Evolutionary conservation across 495 filamentous ascomycete genomes (phyloP).

Genomic region (Hyaloscypha bicolor): DNA sequence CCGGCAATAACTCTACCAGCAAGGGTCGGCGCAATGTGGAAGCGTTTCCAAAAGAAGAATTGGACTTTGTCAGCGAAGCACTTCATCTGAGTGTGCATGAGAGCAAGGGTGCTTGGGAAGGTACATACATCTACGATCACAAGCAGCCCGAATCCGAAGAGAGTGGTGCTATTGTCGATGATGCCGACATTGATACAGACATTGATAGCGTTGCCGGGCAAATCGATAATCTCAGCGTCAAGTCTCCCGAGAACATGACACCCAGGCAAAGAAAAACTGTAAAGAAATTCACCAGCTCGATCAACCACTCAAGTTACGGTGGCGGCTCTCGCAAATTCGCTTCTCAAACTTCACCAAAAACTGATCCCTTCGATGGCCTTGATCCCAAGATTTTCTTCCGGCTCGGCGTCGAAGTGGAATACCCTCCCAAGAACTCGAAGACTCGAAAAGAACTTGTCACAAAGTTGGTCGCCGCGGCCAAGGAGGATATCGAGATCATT

Average conservation of each 20-base stretch:
- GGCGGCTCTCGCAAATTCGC: constrained; percentile 23
- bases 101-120: constrained; percentile 32
- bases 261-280: constrained; percentile 25
- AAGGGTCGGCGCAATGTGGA: constrained; percentile 16
- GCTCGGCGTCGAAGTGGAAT: constrained; percentile 25
- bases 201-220: not conserved
- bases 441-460: constrained; percentile 26
- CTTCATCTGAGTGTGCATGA: constrained; percentile 28
- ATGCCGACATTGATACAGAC: not conserved
- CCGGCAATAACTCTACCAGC: not conserved
- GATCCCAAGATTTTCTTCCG: constrained; percentile 32
- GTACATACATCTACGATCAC: constrained; percentile 24
- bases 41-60: constrained; percentile 23
- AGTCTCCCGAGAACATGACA: constrained; percentile 16
- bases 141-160: constrained; percentile 8
- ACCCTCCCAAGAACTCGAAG: constrained; percentile 16
- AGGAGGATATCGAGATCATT: constrained; percentile 29
- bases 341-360: not conserved
- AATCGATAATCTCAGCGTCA: constrained; percentile 4
- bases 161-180: not conserved
- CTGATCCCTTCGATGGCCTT: constrained; percentile 21
- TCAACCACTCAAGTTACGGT: constrained; percentile 10
- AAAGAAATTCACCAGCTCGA: constrained; percentile 18
- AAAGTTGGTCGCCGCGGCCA: constrained; percentile 27
- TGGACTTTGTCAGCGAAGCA: constrained; percentile 30